A percentile compares a stretch with the other conserved stretches of the same genome.
These are phyloP conservation scores for Ustilago shanxiensis DNA, from an alignment of 1,284 basidiomycete genomes.

Conservation along the genomic window DNA sequence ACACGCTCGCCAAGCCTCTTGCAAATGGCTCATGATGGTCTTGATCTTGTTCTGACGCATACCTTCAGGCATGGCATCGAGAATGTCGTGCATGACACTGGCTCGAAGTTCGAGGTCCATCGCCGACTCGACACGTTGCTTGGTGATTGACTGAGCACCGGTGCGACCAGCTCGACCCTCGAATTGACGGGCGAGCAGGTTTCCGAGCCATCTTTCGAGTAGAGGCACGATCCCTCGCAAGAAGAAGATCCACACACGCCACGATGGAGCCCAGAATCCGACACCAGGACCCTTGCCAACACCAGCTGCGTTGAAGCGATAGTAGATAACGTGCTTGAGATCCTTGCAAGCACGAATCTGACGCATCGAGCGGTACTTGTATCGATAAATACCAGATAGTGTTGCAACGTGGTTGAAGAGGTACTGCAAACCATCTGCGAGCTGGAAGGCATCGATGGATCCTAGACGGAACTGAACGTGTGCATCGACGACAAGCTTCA, in stretches of 20 bases:
- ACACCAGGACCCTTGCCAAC: slow-evolving; percentile 99
- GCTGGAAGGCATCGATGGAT: slow-evolving; percentile 98
- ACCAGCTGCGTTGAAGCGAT: slow-evolving; percentile 98
- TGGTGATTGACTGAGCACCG: slow-evolving; percentile 84
- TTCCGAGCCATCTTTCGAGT: slow-evolving; percentile 97
- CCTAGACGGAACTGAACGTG: slow-evolving; percentile 99
- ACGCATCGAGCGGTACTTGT: slow-evolving; percentile 99
- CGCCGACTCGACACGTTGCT: slow-evolving; percentile 98
- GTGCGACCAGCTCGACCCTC: slow-evolving; percentile 92
- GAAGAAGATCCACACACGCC: slow-evolving; percentile 99
- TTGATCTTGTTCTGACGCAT: slow-evolving; percentile 99
- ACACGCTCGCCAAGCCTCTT: slow-evolving; percentile 96
- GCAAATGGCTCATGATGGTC: slow-evolving; percentile 96
- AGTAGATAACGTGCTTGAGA: slow-evolving; percentile 82
- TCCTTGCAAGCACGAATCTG: slow-evolving; percentile 99
- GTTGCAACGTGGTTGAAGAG: slow-evolving; percentile 98
- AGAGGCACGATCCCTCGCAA: slow-evolving; percentile 98
- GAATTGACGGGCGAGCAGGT: slow-evolving; percentile 96
- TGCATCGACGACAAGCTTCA: slow-evolving; percentile 97
- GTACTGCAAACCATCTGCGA: slow-evolving; percentile 98
- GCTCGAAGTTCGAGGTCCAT: slow-evolving; percentile 97
- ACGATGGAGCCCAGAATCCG: slow-evolving; percentile 99
- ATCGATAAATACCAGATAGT: slow-evolving; percentile 96
- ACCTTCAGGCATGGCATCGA: slow-evolving; percentile 91
- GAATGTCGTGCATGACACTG: slow-evolving; percentile 99